Base-by-base conservation (phyloP, 1,284 basidiomycete genomes). In the Exobasidium rhododendri region DNA sequence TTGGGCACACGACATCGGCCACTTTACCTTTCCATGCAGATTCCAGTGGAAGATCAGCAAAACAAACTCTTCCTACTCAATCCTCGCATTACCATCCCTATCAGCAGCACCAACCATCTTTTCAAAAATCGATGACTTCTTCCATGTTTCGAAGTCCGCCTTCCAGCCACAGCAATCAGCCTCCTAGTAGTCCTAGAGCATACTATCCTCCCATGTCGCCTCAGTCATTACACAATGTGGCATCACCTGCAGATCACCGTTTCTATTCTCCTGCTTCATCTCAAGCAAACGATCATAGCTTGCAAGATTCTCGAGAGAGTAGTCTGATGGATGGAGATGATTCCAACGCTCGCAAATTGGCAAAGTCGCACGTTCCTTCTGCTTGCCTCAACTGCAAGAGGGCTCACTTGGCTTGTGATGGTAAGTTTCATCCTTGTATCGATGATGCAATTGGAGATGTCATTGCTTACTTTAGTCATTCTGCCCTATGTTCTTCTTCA, bases 351-450 rank as follows among this genome's bases (percentile, higher is more conserved):
- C 67, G 72, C 40, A 74, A 72, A 40, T 56, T 59, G 4, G 69
- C 64, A 51, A 74, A 74, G 40, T 59, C 66, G 32, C 70, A 74
- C 40, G 72, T 74, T 0, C 65, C 69, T 4, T 70, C 68, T 3
- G 72, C 72, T 4, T 74, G 72, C 43, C 61, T 72, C 47, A 74
- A 74, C 49, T 74, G 72, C 60, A 74, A 74, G 50, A 59, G 67
- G 4, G 72, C 72, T 20, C 72, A 74, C 50, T 64, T 74, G 17
- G 72, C 72, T 0, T 74, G 72, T 56, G 72, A 74, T 50, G 35
- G 35, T 40, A 17, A 40, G 35, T 40, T 10, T n/a, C 7, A 5
- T 51, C 24, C 7, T n/a, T n/a, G n/a, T n/a, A n/a, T n/a, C n/a
- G n/a, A n/a, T n/a, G n/a, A n/a, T n/a, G n/a, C n/a, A n/a, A n/a